Base-by-base conservation (phyloP, 2,329 filamentous ascomycete genomes). In the Nothophoma quercina region DNA sequence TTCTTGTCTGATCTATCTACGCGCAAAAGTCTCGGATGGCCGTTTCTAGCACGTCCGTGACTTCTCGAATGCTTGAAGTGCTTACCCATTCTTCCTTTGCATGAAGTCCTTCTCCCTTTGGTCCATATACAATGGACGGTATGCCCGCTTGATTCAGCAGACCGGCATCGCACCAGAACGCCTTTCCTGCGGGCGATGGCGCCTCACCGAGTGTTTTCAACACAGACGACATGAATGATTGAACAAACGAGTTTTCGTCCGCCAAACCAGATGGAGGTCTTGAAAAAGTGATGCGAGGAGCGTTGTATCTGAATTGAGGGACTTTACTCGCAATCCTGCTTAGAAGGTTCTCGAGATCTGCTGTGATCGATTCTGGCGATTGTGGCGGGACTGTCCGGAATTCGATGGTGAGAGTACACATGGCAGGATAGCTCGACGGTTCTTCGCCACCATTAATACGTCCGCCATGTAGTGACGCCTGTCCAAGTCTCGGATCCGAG, bases 111-210 rank as follows among this genome's bases (percentile, higher is more conserved):
- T 76, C 73, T 0, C 80, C 81, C 7, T 62, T 65, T 0, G 79
- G 79, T 0, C 81, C 79, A 62, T 76, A 82, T 1, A 83, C 69
- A 13, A 84, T 65, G 0, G 75, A 65, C 0, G 79, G 75, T 22
- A 83, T 79, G 0, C 79, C 81, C 12, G 65, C 69, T 15, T 77
- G 70, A 1, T 73, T 69, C 1, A 84, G 56, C 10, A 83, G 61
- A 1, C 81, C 81, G n/a, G 76, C 79, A 59, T 84, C 80, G 0
- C 78, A 80, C 82, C 81, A 84, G 54, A 75, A 82, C 0, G 74
- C 60, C 33, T 10, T 44, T 7, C 42, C 48, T 74, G 72, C 19
- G 16, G 28, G 33, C 2, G 26, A n/a, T 5, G 33, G 30, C 5
- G 35, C 33, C 1, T n/a, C n/a, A 2, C 32, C 25, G 5, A 42